Base-by-base conservation (phyloP, 352 stramenopile species). In the Phytophthora syringae region DNA sequence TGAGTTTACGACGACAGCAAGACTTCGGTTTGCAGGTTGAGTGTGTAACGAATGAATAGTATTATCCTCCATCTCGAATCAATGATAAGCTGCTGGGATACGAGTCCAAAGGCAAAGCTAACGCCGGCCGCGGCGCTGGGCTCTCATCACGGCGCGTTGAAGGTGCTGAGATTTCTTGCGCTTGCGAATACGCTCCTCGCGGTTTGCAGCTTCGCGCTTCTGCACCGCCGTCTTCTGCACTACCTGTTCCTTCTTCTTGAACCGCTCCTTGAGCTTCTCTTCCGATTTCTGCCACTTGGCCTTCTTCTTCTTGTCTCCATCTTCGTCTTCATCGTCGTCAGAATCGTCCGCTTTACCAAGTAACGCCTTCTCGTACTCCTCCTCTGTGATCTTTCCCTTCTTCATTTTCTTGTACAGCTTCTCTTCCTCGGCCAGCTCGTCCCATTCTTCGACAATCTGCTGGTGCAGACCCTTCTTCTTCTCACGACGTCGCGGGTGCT, bases 381-480 rank as follows among this genome's bases (percentile, higher is more conserved):
- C 90, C 67, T 98, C 88, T 0, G 93, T 93, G 60, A 99, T 98
- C 76, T 99, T 99, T 20, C 97, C 97, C 63, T 94, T 94, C 54
- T 98, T 97, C 32, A 99, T 67, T 74, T 99, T 98, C 76, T 99
- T 99, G 79, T 94, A 98, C 28, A 98, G 55, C 59, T 98, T 90
- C 55, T 98, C 86, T 72, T 99, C 98, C 60, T 99, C 97, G 28
- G 97, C 97, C 10, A 99, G 76, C 51, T 99, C 97, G 56, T 99
- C 98, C 98, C 98, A 99, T 74, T 99, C 98, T 64, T 99, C 97
- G 21, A 98, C 87, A 64, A 99, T 99, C 64, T 97, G 91, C 70
- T 98, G 89, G 62, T 99, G 93, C 44, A 94, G 69, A 24, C 97
- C 97, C 67, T 98, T 97, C 80, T 99, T 99, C 77, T 99, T 99